These are phyloP conservation scores for Kwoniella mangroviensis DNA, from an alignment of 768 basidiomycete genomes.

Conservation along the genomic window DNA sequence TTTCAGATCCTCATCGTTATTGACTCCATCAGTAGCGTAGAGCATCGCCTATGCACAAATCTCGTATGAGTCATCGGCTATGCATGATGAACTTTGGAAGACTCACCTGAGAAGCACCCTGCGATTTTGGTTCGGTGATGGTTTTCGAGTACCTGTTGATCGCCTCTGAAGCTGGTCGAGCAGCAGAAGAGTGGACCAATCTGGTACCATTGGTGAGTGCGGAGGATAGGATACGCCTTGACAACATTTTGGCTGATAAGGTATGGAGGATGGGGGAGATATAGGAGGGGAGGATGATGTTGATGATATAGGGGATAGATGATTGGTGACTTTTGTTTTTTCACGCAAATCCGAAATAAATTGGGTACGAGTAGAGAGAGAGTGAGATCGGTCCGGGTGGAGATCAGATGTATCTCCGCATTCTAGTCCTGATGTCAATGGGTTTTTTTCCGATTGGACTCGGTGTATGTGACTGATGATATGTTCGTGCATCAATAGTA, in stretches of 20 bases:
- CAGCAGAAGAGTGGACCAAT: conserved; percentile 19
- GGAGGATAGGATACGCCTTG: conserved; percentile 16
- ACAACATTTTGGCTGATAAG: conserved; percentile 14
- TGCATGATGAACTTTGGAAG: not conserved
- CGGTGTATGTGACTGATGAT: too few species aligned
- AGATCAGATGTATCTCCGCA: not conserved
- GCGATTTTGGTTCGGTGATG: conserved; percentile 88
- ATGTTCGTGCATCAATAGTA: too few species aligned
- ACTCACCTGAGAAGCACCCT: conserved; percentile 87
- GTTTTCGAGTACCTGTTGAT: conserved; percentile 73
- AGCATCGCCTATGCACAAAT: conserved; percentile 78
- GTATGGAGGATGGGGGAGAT: not conserved
- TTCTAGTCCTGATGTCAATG: too few species aligned
- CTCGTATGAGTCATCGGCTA: not conserved
- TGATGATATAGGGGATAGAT: not conserved
- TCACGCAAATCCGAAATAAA: too few species aligned
- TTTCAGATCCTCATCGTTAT: conserved; percentile 77
- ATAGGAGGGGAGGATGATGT: not conserved
- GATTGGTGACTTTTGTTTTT: not conserved
- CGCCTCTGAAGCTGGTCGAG: conserved; percentile 16
- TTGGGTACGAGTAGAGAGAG: too few species aligned
- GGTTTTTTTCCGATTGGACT: too few species aligned
- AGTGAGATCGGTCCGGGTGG: not conserved
- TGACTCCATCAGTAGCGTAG: conserved; percentile 94
- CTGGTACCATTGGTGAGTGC: not conserved